Conservation (phyloP, 2,329 filamentous ascomycete genomes). For the Emergomyces africanus region DNA sequence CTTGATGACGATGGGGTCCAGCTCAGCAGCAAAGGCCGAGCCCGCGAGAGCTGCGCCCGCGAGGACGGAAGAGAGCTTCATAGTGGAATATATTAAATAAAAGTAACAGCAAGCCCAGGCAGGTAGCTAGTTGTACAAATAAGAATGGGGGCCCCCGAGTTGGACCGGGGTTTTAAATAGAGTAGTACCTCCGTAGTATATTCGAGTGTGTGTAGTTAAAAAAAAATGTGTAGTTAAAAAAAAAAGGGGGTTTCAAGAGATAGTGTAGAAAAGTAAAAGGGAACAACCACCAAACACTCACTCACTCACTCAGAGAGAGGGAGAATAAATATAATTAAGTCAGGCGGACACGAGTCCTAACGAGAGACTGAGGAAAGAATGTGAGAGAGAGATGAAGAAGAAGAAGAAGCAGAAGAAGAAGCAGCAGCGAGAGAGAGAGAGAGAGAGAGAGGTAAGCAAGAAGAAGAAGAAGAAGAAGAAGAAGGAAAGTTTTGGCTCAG, state of each 20-base stretch:
- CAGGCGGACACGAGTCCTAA: background rate
- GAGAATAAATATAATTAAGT: background rate
- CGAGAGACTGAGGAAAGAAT: conserved; percentile 5
- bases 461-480: background rate
- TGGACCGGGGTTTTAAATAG: background rate
- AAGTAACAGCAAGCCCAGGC: background rate
- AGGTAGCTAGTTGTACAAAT: background rate
- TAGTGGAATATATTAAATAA: conserved; percentile 24
- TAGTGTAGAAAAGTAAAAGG: background rate
- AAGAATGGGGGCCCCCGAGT: background rate
- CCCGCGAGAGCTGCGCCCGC: conserved; percentile 41
- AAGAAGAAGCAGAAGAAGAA: background rate
- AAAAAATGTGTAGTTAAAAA: no score
- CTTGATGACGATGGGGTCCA: conserved; percentile 51
- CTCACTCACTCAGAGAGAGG: no score
- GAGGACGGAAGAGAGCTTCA: conserved; percentile 41
- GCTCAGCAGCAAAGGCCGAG: conserved; percentile 35
- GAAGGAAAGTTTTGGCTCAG: no score
- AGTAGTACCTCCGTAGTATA: no score
- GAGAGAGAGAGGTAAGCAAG: conserved; percentile 2
- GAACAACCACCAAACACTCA: no score
- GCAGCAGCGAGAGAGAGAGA: background rate
- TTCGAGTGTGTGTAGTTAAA: no score
- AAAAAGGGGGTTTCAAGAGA: background rate
- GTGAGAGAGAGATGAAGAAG: background rate